phyloP scores from a whole-genome alignment of 345 rosid species.

The Clausena lansium region DNA sequence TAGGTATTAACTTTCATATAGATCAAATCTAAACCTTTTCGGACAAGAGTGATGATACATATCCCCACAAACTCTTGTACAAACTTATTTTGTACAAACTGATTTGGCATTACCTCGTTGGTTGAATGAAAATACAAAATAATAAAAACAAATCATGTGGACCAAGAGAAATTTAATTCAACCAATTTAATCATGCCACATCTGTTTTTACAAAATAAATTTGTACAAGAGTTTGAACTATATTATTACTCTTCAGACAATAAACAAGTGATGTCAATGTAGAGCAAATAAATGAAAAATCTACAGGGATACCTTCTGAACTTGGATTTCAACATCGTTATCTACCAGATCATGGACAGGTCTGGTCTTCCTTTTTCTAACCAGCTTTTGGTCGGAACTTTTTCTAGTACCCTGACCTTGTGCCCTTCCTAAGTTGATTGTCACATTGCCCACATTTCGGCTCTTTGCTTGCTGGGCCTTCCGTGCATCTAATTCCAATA shows the following conservation, averaged over 20 bases:
- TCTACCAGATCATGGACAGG: constrained; percentile 26
- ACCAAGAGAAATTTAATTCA: too few relatives aligned
- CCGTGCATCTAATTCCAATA: constrained; percentile 23
- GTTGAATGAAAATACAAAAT: too few relatives aligned
- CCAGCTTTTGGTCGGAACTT: constrained; percentile 12
- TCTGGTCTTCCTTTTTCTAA: constrained; percentile 25
- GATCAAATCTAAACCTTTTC: neutral
- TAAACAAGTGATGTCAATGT: constrained; percentile 8
- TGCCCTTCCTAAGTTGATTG: neutral
- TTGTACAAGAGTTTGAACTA: too few relatives aligned
- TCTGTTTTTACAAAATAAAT: too few relatives aligned
- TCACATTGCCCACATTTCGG: constrained; percentile 3
- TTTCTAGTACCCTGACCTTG: neutral
- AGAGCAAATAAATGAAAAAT: constrained; percentile 7
- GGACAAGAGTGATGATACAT: too few relatives aligned
- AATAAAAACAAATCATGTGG: too few relatives aligned
- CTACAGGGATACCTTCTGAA: constrained; percentile 12
- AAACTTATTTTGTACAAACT: too few relatives aligned
- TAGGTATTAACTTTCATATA: neutral
- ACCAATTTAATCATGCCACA: too few relatives aligned
- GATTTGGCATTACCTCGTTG: too few relatives aligned
- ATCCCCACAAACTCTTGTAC: too few relatives aligned
- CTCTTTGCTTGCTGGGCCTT: constrained; percentile 17
- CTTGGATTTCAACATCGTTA: neutral
- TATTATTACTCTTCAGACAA: too few relatives aligned